Evolutionary conservation across 176 grass and related monocot genomes (phyloP).

Genomic region (Oryza punctata): DNA sequence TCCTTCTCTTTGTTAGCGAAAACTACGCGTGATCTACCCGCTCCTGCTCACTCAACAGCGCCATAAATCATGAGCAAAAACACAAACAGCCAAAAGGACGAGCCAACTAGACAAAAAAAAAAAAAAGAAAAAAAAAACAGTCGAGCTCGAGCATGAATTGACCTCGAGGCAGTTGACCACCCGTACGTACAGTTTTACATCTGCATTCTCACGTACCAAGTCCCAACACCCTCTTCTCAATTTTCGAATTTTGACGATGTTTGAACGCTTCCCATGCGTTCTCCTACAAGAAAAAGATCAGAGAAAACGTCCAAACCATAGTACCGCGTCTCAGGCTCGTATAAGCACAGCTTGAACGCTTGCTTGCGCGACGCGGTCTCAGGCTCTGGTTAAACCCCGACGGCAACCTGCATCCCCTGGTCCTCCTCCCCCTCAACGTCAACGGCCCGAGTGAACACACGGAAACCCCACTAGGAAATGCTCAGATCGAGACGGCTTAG

Average conservation of each 20-base stretch:
- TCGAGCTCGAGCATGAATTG: neutral
- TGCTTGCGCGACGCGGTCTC: slow-evolving; percentile 1
- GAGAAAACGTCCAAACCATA: neutral
- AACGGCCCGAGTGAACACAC: neutral
- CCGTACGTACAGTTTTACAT: too few relatives aligned
- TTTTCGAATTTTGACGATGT: neutral
- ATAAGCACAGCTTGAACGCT: too few relatives aligned
- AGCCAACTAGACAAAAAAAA: neutral
- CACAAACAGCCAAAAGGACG: neutral
- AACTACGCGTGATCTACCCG: too few relatives aligned
- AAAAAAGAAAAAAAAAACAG: neutral
- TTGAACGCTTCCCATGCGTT: neutral
- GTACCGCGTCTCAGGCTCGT: too few relatives aligned
- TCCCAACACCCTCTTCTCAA: neutral
- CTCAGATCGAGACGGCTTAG: neutral
- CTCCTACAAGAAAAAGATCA: too few relatives aligned
- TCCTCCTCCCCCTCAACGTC: neutral
- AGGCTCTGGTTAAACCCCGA: neutral
- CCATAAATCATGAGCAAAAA: too few relatives aligned
- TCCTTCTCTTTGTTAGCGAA: too few relatives aligned
- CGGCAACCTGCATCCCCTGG: neutral
- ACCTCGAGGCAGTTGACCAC: neutral
- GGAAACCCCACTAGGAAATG: too few relatives aligned
- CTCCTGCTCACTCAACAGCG: too few relatives aligned
- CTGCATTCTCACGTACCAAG: neutral